Conservation (phyloP, 768 basidiomycete species). For the Suillus plorans region DNA sequence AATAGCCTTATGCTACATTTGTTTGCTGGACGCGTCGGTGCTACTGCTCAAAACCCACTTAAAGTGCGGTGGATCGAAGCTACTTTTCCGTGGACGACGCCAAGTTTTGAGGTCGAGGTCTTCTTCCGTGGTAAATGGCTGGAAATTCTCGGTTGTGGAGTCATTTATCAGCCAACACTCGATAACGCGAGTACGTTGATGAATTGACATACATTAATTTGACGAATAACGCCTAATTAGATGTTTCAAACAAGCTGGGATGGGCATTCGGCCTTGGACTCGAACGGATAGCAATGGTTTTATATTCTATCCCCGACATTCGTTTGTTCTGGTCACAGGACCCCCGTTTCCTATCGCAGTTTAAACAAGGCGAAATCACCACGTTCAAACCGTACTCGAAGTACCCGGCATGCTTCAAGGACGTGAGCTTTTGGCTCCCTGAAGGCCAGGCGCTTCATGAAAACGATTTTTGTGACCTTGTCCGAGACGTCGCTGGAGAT, state of each 20-base stretch:
- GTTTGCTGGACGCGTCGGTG: constrained; percentile 63
- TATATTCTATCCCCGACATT: constrained; percentile 96
- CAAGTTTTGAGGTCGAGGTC: constrained; percentile 97
- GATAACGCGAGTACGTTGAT: constrained; percentile 74
- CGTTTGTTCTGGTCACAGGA: constrained; percentile 97
- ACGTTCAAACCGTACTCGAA: constrained; percentile 91
- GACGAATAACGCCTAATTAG: constrained; percentile 36
- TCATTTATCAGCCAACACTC: constrained; percentile 86
- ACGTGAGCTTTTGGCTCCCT: constrained; percentile 91
- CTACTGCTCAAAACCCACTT: constrained; percentile 64
- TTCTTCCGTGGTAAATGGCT: constrained; percentile 96
- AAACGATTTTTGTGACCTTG: constrained; percentile 95
- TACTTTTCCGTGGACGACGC: constrained; percentile 96
- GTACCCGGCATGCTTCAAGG: constrained; percentile 91
- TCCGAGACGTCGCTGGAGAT: constrained; percentile 91
- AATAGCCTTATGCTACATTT: constrained; percentile 82
- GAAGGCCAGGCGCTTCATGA: constrained; percentile 67
- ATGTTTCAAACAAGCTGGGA: constrained; percentile 78
- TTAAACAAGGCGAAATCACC: constrained; percentile 70
- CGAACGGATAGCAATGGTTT: constrained; percentile 96
- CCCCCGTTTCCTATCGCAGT: constrained; percentile 84
- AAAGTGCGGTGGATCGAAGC: constrained; percentile 96
- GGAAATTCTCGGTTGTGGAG: constrained; percentile 93
- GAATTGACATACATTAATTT: constrained; percentile 9
- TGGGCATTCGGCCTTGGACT: constrained; percentile 99